Percentiles rank a stretch among this genome's conserved stretches.
Evolutionary conservation across 768 basidiomycete species (phyloP).

Genomic region (Boletus insuetus): DNA sequence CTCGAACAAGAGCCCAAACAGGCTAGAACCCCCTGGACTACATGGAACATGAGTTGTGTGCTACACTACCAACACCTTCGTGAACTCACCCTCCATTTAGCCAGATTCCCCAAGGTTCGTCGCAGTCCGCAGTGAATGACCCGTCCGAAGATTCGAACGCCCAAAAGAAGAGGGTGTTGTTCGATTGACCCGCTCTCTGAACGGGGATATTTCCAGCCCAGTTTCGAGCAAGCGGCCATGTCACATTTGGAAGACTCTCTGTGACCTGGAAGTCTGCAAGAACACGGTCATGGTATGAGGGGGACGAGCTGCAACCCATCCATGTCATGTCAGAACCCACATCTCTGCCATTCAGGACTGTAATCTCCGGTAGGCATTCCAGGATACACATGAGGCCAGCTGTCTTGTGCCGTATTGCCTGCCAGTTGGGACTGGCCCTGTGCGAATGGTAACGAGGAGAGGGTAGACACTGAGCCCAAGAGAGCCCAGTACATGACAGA

Average conservation of each 20-base stretch:
- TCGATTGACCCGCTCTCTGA: constrained; percentile 53
- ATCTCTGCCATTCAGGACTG: constrained; percentile 59
- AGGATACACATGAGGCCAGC: constrained; percentile 40
- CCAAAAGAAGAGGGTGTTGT: constrained; percentile 65
- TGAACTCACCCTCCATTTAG: constrained; percentile 62
- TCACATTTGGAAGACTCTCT: constrained; percentile 52
- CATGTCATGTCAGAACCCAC: constrained; percentile 34
- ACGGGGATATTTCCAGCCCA: constrained; percentile 66
- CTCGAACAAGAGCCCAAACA: constrained; percentile 61
- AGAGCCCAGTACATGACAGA: neutral
- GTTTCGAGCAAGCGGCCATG: constrained; percentile 46
- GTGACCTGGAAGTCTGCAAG: constrained; percentile 59
- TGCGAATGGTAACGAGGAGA: neutral
- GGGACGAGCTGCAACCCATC: neutral
- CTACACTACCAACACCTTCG: too few species aligned
- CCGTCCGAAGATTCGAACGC: constrained; percentile 55
- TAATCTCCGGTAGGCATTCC: constrained; percentile 45
- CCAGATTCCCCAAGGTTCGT: constrained; percentile 69
- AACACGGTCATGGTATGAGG: neutral
- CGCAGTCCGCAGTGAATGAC: constrained; percentile 45
- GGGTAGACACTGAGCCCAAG: neutral
- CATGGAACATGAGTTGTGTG: neutral
- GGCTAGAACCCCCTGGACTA: constrained; percentile 66
- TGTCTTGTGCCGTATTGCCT: neutral
- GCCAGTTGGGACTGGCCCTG: neutral